These are phyloP conservation scores for Lasiodiplodia gonubiensis DNA, from an alignment of 2,329 filamentous ascomycete species.

Conservation along the genomic window DNA sequence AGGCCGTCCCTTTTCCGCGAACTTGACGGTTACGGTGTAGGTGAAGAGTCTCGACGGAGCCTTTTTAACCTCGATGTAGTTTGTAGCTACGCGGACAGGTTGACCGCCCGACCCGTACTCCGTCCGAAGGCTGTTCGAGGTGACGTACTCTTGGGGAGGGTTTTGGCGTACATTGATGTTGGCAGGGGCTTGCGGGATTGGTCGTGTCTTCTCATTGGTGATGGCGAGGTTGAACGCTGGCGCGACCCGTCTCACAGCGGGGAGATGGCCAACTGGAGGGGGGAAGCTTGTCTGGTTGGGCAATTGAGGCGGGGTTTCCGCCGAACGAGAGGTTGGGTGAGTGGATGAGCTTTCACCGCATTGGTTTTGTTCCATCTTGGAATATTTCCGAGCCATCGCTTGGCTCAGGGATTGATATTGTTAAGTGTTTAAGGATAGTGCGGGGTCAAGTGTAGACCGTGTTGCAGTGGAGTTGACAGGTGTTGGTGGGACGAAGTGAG, in stretches of 20 bases:
- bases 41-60: not conserved
- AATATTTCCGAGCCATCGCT: not conserved
- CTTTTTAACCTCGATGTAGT: constrained; percentile 22
- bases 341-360: not conserved
- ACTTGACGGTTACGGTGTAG: constrained; percentile 3
- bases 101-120: not conserved
- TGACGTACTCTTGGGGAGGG: not conserved
- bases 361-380: not conserved
- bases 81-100: not conserved
- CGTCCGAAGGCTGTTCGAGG: not conserved
- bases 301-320: not conserved
- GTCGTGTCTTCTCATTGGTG: not conserved
- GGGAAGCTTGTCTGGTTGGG: not conserved
- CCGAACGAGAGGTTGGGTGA: not conserved
- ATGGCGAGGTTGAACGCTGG: not conserved
- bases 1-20: not conserved
- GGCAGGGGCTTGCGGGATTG: not conserved
- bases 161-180: not conserved
- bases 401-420: too few species aligned
- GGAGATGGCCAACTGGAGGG: not conserved
- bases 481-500: too few species aligned
- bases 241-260: not conserved
- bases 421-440: too few species aligned
- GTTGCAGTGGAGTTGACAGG: not conserved
- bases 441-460: too few species aligned